Evolutionary conservation across 768 basidiomycete genomes (phyloP), one percentile per base, ranked within the genome.

Genomic region (Paxillus rubicundulus): DNA sequence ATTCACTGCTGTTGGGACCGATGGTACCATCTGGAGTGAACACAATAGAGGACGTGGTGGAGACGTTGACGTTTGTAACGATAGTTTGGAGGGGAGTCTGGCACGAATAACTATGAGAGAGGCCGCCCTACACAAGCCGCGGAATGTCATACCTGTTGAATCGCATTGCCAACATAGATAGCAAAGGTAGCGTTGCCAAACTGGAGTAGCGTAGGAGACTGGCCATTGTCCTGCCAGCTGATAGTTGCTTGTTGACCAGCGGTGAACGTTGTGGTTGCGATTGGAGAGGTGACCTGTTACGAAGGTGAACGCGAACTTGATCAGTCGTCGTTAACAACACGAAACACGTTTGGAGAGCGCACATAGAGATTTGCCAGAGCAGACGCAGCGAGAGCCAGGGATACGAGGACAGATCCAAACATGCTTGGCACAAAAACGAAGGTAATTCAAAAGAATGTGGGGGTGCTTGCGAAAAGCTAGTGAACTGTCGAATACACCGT

Each of bases 91-190:
- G 71, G 6, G 59, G 60, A 4, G 85, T 86, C 88, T 81, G 30
- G 1, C 21, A n/a, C 45, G 37, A 43, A 75, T 48, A 50, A 17
- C 30, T 17, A 44, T 42, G 28, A 52, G 27, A 32, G n/a, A 50
- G 2, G 13, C 20, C 17, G 9, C 52, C n/a, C 1, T 9, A n/a
- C 44, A 16, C 7, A 9, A 18, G 12, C 12, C 47, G 14, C n/a
- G n/a, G 39, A 8, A 17, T 1, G 34, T 55, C 70, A 16, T 41
- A 86, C 87, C 80, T 90, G 88, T 58, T 81, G 72, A 10, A 63
- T 67, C 28, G 76, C 69, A 63, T 80, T 87, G 39, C 89, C 89
- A 47, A 70, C 77, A 57, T 82, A 89, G 69, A 92, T 77, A 33
- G 76, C 79, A 37, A 89, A 70, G 40, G 66, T 72, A 9, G 77